Evolutionary conservation across 257 asterid genomes (phyloP), one percentile per base, ranked within the genome.

Genomic region (Dorcoceras hygrometricum): DNA sequence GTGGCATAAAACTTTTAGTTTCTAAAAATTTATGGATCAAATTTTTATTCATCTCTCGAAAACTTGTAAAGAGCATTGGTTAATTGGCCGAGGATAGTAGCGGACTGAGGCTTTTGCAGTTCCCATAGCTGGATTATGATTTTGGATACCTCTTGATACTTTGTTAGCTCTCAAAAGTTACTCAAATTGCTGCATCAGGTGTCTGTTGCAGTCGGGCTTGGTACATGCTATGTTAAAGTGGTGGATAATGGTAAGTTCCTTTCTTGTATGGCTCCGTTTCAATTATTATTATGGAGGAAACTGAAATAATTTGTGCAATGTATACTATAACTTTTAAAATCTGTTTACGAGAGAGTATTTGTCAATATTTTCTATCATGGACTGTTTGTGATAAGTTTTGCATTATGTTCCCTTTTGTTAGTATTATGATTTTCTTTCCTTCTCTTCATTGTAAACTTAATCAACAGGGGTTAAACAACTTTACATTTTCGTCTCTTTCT

Each of bases 181-280:
- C 60, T 57, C 26, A 66, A 55, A 23, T 51, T 76, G 65, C 66
- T 69, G 67, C 32, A 23, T 68, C 88, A 92, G 98, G 89, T 89
- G 70, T 79, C 78, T 57, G 88, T 89, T 71, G 78, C 89, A 14
- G 80, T 91, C 32, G 84, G 87, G 32, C 81, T 84, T 27, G 85
- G 85, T 76, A 84, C 88, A 82, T 77, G 82, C 83, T 79, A 75
- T 57, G 79, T 87, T 50, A 89, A 84, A 81, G 98, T 89, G 67
- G 78, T 73, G 70, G 97, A 89, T 80, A 86, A 92, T 74, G 96
- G 97, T 89, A 77, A 71, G 83, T 75, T 34, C 58, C 70, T 28
- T 59, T 60, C 57, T 59, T 64, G 0, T 25, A 36, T 22, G 62
- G n/a, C 16, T 63, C 18, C 10, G 11, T 53, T 65, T 67, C 36